Evolutionary conservation across 352 stramenopile species (phyloP).

Genomic region (Phytopythium mirpurense): DNA sequence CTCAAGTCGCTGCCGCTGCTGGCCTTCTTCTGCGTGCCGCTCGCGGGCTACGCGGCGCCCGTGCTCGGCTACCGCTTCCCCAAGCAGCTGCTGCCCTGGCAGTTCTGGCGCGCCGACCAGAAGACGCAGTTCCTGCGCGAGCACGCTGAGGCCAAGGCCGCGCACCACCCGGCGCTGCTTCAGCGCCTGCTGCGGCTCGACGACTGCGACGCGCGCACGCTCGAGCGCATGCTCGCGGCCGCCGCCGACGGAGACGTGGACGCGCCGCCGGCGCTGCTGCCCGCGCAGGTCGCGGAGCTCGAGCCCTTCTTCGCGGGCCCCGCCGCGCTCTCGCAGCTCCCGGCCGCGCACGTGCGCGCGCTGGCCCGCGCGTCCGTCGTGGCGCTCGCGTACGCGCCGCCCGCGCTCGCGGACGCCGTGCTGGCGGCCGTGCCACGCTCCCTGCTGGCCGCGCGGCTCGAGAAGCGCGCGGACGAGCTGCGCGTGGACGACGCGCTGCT

Average conservation of each 20-base stretch:
- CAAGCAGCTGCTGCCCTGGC: conserved; percentile 78
- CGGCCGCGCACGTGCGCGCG: conserved; percentile 40
- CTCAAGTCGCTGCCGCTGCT: conserved; percentile 79
- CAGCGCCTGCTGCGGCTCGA: conserved; percentile 61
- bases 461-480: conserved; percentile 55
- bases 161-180: conserved; percentile 55
- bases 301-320: conserved; percentile 64
- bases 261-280: conserved; percentile 24
- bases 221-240: conserved; percentile 40
- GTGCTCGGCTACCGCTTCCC: conserved; percentile 81
- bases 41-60: conserved; percentile 67
- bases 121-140: conserved; percentile 80
- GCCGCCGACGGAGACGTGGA: neutral
- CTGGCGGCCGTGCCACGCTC: conserved; percentile 48
- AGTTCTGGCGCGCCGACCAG: conserved; percentile 82
- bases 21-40: conserved; percentile 65
- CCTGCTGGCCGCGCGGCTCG: conserved; percentile 38
- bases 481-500: conserved; percentile 71
- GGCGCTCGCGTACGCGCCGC: conserved; percentile 8
- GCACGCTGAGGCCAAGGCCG: conserved; percentile 42
- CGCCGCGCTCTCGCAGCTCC: conserved; percentile 36
- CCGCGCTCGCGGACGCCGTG: conserved; percentile 30
- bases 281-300: conserved; percentile 54
- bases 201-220: conserved; percentile 34
- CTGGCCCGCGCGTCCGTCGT: conserved; percentile 40